Evolutionary conservation across 2,329 filamentous ascomycete species (phyloP).

Genomic region (Fusarium fracticaudum): DNA sequence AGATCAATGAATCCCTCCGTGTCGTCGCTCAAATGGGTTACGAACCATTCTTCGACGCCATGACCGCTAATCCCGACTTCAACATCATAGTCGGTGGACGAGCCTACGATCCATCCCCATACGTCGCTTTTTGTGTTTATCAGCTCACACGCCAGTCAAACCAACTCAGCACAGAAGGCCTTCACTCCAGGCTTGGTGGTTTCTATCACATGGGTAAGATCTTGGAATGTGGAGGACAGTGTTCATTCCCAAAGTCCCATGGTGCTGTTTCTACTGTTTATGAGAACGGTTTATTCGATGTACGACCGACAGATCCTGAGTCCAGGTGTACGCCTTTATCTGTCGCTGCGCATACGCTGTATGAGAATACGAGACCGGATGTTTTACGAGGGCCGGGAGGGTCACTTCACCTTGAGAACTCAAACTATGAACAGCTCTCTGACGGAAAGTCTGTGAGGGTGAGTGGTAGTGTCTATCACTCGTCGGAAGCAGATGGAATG

Average conservation of each 20-base stretch:
- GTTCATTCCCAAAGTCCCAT: slow-evolving; percentile 57
- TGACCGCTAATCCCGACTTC: slow-evolving; percentile 53
- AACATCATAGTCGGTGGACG: slow-evolving; percentile 60
- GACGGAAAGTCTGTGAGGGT: slow-evolving; percentile 30
- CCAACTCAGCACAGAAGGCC: fast-evolving
- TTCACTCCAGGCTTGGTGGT: slow-evolving; percentile 43
- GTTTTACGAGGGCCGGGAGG: slow-evolving; percentile 61
- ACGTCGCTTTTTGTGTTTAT: slow-evolving; percentile 46
- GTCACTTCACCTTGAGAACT: slow-evolving; percentile 51
- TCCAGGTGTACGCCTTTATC: slow-evolving; percentile 57
- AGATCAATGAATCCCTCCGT: slow-evolving; percentile 49
- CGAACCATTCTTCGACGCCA: slow-evolving; percentile 56
- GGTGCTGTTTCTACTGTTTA: slow-evolving; percentile 55
- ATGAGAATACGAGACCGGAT: slow-evolving; percentile 65
- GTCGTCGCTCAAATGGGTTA: slow-evolving; percentile 59
- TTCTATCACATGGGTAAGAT: slow-evolving; percentile 64
- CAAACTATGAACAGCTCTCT: slow-evolving; percentile 35
- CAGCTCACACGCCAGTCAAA: slow-evolving; percentile 21
- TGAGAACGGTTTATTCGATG: slow-evolving; percentile 55
- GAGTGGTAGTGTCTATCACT: slow-evolving; percentile 9
- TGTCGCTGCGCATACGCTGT: slow-evolving; percentile 63
- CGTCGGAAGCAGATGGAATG: neutral
- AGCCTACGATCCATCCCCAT: slow-evolving; percentile 54
- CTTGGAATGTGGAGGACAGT: slow-evolving; percentile 61
- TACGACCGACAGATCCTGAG: slow-evolving; percentile 52